These are phyloP conservation scores for Exserohilum turcica DNA, from an alignment of 2,329 filamentous ascomycete species.

Conservation along the genomic window DNA sequence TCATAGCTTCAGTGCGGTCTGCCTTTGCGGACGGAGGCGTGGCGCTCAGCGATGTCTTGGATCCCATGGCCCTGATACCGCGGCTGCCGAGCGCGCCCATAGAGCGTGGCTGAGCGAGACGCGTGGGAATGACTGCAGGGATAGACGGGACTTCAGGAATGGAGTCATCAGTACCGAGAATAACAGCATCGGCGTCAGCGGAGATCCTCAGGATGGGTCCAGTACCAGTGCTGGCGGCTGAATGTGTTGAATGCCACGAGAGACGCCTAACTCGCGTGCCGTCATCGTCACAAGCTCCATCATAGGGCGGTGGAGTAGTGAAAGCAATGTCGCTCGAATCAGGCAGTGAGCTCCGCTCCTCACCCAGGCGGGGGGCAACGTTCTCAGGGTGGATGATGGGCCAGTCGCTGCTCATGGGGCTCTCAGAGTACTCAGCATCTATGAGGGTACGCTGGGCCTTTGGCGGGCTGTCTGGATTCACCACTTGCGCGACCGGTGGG, in stretches of 20 bases:
- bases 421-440: conserved; percentile 48
- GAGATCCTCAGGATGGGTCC: conserved; percentile 31
- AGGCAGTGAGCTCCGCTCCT: conserved; percentile 22
- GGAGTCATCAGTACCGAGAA: conserved; percentile 18
- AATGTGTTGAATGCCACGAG: conserved; percentile 20
- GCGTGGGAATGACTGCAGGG: not conserved
- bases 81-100: conserved; percentile 16
- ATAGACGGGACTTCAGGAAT: too few species aligned
- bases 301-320: conserved; percentile 4
- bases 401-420: conserved; percentile 34
- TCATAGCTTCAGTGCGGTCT: conserved; percentile 2
- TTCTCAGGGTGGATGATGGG: conserved; percentile 36
- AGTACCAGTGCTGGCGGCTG: conserved; percentile 12
- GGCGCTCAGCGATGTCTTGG: conserved; percentile 8
- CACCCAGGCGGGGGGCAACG: conserved; percentile 24
- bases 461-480: conserved; percentile 38
- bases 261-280: conserved; percentile 27
- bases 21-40: conserved; percentile 14
- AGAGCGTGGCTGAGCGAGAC: conserved; percentile 7
- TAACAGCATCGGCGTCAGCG: conserved; percentile 32
- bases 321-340: not conserved
- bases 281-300: conserved; percentile 10
- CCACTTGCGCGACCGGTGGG: conserved; percentile 43
- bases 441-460: conserved; percentile 48
- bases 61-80: conserved; percentile 14